Evolutionary conservation across 1,284 basidiomycete genomes (phyloP).

Genomic region (Takashimella koratensis): DNA sequence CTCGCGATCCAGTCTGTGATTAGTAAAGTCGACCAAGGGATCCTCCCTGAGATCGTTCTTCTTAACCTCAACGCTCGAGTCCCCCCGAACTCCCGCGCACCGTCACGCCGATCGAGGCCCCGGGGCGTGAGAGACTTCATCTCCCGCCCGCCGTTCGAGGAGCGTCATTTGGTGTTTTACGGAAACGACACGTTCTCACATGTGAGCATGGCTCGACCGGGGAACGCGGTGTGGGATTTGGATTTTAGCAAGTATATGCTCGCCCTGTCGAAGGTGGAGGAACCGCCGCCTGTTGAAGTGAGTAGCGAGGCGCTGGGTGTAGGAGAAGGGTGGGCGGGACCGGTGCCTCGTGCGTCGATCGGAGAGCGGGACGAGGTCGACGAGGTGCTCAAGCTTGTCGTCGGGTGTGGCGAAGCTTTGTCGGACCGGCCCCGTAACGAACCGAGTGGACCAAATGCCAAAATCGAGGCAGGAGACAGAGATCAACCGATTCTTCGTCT

Average conservation of each 20-base stretch:
- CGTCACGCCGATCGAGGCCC: constrained; percentile 11
- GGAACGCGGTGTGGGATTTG: constrained; percentile 41
- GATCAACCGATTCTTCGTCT: not conserved
- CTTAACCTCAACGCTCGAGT: constrained; percentile 6
- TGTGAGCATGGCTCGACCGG: constrained; percentile 39
- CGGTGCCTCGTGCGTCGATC: not conserved
- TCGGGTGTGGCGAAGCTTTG: constrained; percentile 6
- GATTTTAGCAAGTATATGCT: constrained; percentile 39
- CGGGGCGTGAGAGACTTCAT: constrained; percentile 40
- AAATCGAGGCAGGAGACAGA: not conserved
- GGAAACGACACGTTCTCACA: constrained; percentile 28
- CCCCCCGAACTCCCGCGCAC: constrained; percentile 9
- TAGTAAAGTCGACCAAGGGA: constrained; percentile 27
- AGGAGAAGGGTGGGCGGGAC: not conserved
- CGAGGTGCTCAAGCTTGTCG: not conserved
- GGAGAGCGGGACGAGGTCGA: not conserved
- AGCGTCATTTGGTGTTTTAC: constrained; percentile 35
- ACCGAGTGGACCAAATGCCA: too few species aligned
- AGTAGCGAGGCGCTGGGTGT: not conserved
- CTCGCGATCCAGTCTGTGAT: constrained; percentile 30
- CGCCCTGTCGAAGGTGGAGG: constrained; percentile 30
- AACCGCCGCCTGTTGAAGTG: constrained; percentile 7
- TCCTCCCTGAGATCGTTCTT: constrained; percentile 17
- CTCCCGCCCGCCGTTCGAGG: constrained; percentile 39
- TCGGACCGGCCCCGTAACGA: constrained; percentile 10